Evolutionary conservation across 768 basidiomycete genomes (phyloP), one percentile per base, ranked within the genome.

Genomic region (Scleroderma bovista): DNA sequence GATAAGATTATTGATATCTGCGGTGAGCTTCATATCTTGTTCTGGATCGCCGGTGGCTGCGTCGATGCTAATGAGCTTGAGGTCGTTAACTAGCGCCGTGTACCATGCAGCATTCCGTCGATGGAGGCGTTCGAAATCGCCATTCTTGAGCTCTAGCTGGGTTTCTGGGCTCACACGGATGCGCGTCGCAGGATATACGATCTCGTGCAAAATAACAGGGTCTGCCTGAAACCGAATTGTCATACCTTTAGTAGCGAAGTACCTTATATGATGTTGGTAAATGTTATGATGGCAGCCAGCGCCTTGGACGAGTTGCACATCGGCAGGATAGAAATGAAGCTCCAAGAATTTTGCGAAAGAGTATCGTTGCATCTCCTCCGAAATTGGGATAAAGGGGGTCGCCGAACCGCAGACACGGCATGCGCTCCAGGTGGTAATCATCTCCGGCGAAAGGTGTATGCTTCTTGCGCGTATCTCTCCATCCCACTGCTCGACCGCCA

Each of bases 261-360:
- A 97, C 45, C 95, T 86, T 49, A 91, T 81, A 59, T 98, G 94
- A 58, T 94, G 84, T 52, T 86, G 82, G 61, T 93, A 95, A 51
- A 93, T 89, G 63, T 98, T 96, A 68, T 99, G 96, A 49, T 86
- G 79, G 62, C 96, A 98, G 3, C 85, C 86, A 29, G 92, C 90
- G 9, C 88, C 91, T 58, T 83, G 86, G n/a, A 91, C 82, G 43
- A 91, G 73, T 59, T 83, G 77, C 60, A 93, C 83, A 54, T 90
- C 83, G 31, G 91, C 81, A 26, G 93, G 93, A 68, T 98, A 96
- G 67, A 97, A 97, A 62, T 93, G 88, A 23, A 95, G 80, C 63
- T 99, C 95, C 24, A 99, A 78, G 66, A 95, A 98, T 59, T 96
- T 94, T 32, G 88, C 91, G 64, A 97, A 95, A 5, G 94, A 97